phyloP scores from a whole-genome alignment of 805 yeast species.

The Nakazawaea wickerhamii region DNA sequence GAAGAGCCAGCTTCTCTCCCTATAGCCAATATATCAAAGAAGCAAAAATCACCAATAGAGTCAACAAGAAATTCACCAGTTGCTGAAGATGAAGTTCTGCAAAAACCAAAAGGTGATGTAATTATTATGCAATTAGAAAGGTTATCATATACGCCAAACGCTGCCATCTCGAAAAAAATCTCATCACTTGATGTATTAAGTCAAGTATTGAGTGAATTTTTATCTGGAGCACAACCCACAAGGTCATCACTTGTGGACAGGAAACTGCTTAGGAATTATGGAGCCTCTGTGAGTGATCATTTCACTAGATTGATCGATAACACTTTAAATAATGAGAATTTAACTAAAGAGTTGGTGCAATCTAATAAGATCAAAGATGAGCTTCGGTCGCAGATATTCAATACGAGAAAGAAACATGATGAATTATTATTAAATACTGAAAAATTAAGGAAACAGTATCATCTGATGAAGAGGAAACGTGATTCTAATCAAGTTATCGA shows the following conservation, averaged over 20 bases:
- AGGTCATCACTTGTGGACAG: constrained; percentile 13
- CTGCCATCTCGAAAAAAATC: constrained; percentile 15
- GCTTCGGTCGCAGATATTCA: constrained; percentile 24
- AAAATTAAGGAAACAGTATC: constrained; percentile 18
- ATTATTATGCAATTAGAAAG: constrained; percentile 10
- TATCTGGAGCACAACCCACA: constrained; percentile 18
- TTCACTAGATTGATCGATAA: constrained; percentile 30
- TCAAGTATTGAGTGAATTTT: constrained; percentile 25
- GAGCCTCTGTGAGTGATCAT: constrained; percentile 21
- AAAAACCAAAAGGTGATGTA: background rate
- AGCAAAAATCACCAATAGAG: no score
- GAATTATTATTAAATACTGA: constrained; percentile 18
- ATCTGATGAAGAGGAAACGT: constrained; percentile 14
- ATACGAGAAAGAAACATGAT: constrained; percentile 22
- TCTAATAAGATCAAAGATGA: constrained; percentile 25
- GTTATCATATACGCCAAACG: constrained; percentile 11
- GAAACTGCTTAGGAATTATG: constrained; percentile 17
- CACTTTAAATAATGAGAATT: constrained; percentile 28
- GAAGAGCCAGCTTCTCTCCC: no score
- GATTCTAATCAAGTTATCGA: constrained; percentile 10
- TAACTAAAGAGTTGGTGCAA: constrained; percentile 24
- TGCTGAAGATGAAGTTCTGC: background rate
- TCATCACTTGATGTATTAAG: constrained; percentile 28
- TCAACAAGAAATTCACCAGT: no score
- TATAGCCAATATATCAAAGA: no score